Evolutionary conservation across 2,329 filamentous ascomycete genomes (phyloP), one percentile per base, ranked within the genome.

Genomic region (Fusarium sp.): DNA sequence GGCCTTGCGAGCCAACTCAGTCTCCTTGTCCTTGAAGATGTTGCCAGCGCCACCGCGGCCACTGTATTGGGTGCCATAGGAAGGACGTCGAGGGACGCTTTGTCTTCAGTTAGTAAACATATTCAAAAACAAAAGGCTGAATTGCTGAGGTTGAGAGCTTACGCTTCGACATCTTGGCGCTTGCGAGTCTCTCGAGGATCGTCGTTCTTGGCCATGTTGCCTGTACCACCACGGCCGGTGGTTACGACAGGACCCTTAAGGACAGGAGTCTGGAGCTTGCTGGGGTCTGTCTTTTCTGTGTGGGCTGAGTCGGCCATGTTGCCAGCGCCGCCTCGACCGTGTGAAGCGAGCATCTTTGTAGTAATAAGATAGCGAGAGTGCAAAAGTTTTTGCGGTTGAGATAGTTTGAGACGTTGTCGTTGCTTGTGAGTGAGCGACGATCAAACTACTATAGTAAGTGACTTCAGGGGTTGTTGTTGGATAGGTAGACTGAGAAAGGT

Each of bases 191-290:
- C 88, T 41, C 84, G 81, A 5, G 90, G 88, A 72, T 96, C 90
- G 66, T 88, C 88, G 76, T 90, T 90, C 71, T 81, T 83, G 47
- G 91, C 89, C 91, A 97, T 97, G 83, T 97, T 97, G 62, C 94
- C 94, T 6, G 87, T 90, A 64, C 94, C 94, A 56, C 94, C 94
- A 51, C 94, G 92, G 57, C 94, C 94, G 5, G 94, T 97, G 20
- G 94, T 97, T 76, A 95, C 94, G 69, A 92, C 84, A n/a, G 91
- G 82, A 46, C 87, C 87, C 82, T 96, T 97, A 76, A 98, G 87
- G 14, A 88, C 91, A 1, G 94, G 94, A 2, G 94, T 97, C 74
- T 90, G 83, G 67, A 97, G 88, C 75, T 95, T 92, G 59, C 86
- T 80, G 44, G 88, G 81, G 30, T 83, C 79, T 44, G 88, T 71